phyloP scores from a whole-genome alignment of 2,329 filamentous ascomycete genomes.

The Diplodia intermedia region DNA sequence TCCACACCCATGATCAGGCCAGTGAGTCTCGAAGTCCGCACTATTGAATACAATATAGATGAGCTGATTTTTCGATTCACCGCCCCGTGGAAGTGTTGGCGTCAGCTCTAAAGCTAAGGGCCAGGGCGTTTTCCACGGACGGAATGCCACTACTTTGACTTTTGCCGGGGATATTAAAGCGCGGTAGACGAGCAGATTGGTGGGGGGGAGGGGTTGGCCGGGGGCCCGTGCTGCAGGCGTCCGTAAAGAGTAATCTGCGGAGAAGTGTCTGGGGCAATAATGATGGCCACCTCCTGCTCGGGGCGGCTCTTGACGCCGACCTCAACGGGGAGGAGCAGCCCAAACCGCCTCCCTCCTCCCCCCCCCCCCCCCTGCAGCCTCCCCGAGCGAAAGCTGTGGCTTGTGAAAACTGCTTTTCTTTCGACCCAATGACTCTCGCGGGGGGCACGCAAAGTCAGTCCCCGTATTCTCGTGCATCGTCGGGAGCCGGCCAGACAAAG shows the following conservation, averaged over 20 bases:
- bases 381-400: not conserved
- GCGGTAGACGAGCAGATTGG: slow-evolving; percentile 14
- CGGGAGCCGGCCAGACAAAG: not conserved
- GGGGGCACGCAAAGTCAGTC: not conserved
- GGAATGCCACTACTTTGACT: slow-evolving; percentile 1
- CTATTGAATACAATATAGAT: not conserved
- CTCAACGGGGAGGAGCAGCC: not conserved
- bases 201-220: not conserved
- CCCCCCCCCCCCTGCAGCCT: too few species aligned
- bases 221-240: not conserved
- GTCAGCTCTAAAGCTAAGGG: slow-evolving; percentile 3
- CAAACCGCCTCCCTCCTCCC: not conserved
- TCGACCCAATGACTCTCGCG: not conserved
- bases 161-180: slow-evolving; percentile 23
- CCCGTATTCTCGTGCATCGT: not conserved
- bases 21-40: not conserved
- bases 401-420: slow-evolving; percentile 2
- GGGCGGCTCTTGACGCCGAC: slow-evolving; percentile 5
- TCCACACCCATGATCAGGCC: not conserved
- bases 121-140: not conserved
- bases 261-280: slow-evolving; percentile 5
- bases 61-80: not conserved
- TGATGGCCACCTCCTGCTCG: not conserved
- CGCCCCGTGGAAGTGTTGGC: not conserved
- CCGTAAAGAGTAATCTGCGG: slow-evolving; percentile 18